Conservation (phyloP, 1,139 yeast species). For the Sugiyamaella grinbergsii region DNA sequence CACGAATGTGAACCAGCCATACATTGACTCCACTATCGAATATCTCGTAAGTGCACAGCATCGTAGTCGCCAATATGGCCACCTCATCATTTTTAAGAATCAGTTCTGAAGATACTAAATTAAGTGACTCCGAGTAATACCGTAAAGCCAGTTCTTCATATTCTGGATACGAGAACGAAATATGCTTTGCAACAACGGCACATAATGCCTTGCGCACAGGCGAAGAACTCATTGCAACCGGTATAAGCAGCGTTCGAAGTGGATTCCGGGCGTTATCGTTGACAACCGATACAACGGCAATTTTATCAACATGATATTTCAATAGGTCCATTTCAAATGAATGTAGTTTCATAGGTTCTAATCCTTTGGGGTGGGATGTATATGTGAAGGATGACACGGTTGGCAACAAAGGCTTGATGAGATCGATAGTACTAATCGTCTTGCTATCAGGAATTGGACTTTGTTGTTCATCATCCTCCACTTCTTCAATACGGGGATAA, state of each 20-base stretch:
- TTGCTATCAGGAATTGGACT: no score
- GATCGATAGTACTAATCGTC: no score
- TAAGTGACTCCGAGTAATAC: constrained; percentile 18
- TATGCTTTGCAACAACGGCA: constrained; percentile 19
- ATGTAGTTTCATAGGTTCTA: constrained; percentile 10
- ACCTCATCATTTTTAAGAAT: constrained; percentile 13
- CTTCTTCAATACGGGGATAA: constrained; percentile 6
- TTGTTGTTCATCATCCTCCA: constrained; percentile 6
- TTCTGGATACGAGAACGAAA: constrained; percentile 10
- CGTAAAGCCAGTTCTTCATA: constrained; percentile 10
- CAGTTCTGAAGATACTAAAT: constrained; percentile 8
- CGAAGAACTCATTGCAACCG: constrained; percentile 16
- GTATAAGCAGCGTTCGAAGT: constrained; percentile 17
- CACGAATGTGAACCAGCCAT: constrained; percentile 19
- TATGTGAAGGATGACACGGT: neutral
- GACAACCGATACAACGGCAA: constrained; percentile 19
- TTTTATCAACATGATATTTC: constrained; percentile 19
- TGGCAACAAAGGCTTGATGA: no score
- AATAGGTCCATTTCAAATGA: constrained; percentile 18
- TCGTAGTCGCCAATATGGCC: constrained; percentile 17
- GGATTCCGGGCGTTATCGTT: constrained; percentile 19
- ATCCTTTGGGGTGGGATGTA: constrained; percentile 4
- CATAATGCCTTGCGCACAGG: constrained; percentile 18
- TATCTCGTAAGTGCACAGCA: constrained; percentile 19
- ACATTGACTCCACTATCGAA: constrained; percentile 20